phyloP scores from a whole-genome alignment of 495 filamentous ascomycete species.

The Aspergillus ellipticus region DNA sequence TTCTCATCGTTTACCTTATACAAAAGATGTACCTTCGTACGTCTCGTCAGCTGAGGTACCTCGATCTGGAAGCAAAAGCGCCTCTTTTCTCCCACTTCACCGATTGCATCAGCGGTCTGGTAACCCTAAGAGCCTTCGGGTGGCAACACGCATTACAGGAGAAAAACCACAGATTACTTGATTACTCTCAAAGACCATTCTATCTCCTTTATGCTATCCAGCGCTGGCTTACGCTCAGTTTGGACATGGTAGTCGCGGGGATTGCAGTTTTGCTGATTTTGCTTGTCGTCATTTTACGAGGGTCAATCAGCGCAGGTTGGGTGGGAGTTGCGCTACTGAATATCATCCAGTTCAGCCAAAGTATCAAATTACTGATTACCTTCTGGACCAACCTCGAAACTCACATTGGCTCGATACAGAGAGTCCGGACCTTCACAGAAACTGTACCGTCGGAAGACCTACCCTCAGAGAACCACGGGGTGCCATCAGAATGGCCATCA shows the following conservation, averaged over 20 bases:
- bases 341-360: constrained; percentile 40
- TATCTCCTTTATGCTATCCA: constrained; percentile 46
- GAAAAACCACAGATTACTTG: constrained; percentile 41
- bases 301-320: constrained; percentile 32
- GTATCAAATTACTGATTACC: constrained; percentile 46
- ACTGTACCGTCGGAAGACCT: constrained; percentile 47
- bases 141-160: constrained; percentile 35
- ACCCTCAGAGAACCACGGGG: constrained; percentile 33
- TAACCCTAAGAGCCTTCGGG: constrained; percentile 48
- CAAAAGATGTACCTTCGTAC: constrained; percentile 56
- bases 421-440: constrained; percentile 54
- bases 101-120: constrained; percentile 37
- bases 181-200: constrained; percentile 49
- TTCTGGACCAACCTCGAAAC: constrained; percentile 59
- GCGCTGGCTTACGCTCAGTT: constrained; percentile 40
- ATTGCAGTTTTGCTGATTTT: constrained; percentile 37
- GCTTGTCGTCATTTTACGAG: constrained; percentile 31
- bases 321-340: constrained; percentile 51
- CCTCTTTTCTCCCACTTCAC: constrained; percentile 52
- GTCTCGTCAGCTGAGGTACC: constrained; percentile 52
- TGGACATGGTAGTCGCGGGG: constrained; percentile 36
- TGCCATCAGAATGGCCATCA: constrained; percentile 47
- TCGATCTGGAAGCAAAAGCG: constrained; percentile 54
- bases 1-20: constrained; percentile 40
- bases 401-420: constrained; percentile 52